Evolutionary conservation across 768 basidiomycete species (phyloP).

Genomic region (Boletus coccyginus): DNA sequence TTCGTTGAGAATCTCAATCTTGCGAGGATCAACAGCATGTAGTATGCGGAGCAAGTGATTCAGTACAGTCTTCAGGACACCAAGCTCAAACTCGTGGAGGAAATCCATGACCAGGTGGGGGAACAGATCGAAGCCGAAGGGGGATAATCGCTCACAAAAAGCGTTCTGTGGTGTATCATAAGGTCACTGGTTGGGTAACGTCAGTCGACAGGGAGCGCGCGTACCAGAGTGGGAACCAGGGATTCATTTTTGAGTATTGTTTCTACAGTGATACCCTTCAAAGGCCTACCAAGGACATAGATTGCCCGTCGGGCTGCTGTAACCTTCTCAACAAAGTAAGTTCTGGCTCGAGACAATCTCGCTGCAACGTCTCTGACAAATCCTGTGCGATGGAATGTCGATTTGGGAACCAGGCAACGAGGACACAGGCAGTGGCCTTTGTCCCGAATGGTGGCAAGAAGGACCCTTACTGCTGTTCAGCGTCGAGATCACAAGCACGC

Average conservation of each 20-base stretch:
- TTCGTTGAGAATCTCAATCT: not conserved
- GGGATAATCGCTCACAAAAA: not conserved
- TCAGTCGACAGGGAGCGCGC: not conserved
- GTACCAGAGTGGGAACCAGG: not conserved
- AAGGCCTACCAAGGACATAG: not conserved
- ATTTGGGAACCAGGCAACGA: not conserved
- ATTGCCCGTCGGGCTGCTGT: not conserved
- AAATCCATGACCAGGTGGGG: not conserved
- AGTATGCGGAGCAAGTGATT: not conserved
- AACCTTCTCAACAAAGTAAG: not conserved
- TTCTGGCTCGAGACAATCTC: not conserved
- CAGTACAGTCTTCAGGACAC: not conserved
- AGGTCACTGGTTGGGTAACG: no score
- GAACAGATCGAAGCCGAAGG: not conserved
- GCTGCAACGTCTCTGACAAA: not conserved
- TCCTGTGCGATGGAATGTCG: not conserved
- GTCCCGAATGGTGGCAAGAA: not conserved
- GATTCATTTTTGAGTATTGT: not conserved
- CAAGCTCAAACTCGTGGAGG: not conserved
- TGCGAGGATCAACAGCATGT: not conserved
- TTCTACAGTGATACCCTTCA: not conserved
- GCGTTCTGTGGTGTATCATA: not conserved
- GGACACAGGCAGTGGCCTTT: not conserved
- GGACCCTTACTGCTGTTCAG: not conserved
- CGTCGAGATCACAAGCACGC: not conserved